These are phyloP conservation scores for Hamiltosporidium magnivora DNA, from an alignment of 371 early-diverging fungal genomes.

Conservation along the genomic window DNA sequence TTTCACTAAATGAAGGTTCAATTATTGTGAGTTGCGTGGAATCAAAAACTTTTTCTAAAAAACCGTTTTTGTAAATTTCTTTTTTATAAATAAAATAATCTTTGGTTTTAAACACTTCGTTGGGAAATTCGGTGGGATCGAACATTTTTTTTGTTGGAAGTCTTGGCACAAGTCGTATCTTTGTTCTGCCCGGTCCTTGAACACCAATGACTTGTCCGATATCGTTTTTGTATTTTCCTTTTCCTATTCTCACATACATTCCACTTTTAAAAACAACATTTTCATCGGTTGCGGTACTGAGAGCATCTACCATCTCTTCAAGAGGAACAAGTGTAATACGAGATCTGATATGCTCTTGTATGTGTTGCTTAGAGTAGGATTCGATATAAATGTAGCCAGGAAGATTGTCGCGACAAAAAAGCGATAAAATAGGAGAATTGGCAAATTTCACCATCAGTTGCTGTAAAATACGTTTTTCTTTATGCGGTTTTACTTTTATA, in stretches of 20 bases:
- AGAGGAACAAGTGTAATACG: constrained; percentile 44
- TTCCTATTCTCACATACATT: constrained; percentile 45
- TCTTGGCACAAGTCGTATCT: constrained; percentile 47
- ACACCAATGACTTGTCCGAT: constrained; percentile 40
- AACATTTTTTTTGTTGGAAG: constrained; percentile 41
- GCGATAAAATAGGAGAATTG: constrained; percentile 4
- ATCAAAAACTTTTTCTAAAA: constrained; percentile 41
- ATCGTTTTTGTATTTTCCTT: constrained; percentile 53
- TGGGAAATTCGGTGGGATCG: constrained; percentile 35
- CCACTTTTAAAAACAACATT: constrained; percentile 22
- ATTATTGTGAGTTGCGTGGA: constrained; percentile 11
- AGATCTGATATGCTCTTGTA: constrained; percentile 39
- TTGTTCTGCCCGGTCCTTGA: constrained; percentile 21
- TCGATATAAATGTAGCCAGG: constrained; percentile 56
- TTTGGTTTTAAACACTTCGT: constrained; percentile 6
- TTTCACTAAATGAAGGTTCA: constrained; percentile 34
- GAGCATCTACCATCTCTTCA: constrained; percentile 55
- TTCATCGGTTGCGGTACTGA: constrained; percentile 11
- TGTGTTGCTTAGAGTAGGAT: constrained; percentile 50
- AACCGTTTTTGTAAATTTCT: constrained; percentile 52
- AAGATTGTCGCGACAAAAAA: constrained; percentile 14
- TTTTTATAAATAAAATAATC: constrained; percentile 45
- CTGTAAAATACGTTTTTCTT: constrained; percentile 38
- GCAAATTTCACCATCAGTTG: constrained; percentile 18
- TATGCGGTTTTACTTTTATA: constrained; percentile 37